A percentile compares a stretch with the other conserved stretches of the same genome.
Conservation (phyloP, 441 rosid species). For the Populus trichocarpa region DNA sequence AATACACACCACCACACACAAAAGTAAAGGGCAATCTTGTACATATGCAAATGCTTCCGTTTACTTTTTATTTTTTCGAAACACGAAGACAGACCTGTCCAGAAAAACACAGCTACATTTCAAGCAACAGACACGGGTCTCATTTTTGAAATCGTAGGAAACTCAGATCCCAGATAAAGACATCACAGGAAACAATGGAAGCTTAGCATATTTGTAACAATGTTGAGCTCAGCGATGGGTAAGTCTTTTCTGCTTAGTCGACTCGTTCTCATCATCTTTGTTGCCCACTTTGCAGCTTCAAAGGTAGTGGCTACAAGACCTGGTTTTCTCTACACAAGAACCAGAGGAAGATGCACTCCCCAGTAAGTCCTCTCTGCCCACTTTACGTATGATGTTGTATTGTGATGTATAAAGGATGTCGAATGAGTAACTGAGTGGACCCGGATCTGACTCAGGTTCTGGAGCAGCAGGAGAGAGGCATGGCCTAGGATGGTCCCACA, state of each 20-base stretch:
- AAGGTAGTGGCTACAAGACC: conserved; percentile 31
- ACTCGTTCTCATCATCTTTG: conserved; percentile 29
- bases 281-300: conserved; percentile 25
- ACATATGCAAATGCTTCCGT: no score
- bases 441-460: conserved; percentile 42
- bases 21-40: no score
- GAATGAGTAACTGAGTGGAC: no score
- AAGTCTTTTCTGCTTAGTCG: conserved; percentile 18
- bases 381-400: no score
- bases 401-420: no score
- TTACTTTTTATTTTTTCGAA: neutral
- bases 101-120: neutral
- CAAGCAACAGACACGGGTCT: neutral
- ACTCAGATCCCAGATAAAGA: conserved; percentile 24
- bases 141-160: neutral
- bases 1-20: no score
- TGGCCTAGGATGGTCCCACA: conserved; percentile 93
- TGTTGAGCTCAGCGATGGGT: conserved; percentile 17
- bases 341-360: conserved; percentile 80
- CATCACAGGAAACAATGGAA: neutral
- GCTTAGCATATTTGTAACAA: neutral
- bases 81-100: neutral
- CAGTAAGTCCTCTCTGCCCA: conserved; percentile 39
- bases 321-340: conserved; percentile 57
- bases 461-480: conserved; percentile 72